Evolutionary conservation across 257 asterid genomes (phyloP), one percentile per base, ranked within the genome.

Genomic region (Ballota nigra): DNA sequence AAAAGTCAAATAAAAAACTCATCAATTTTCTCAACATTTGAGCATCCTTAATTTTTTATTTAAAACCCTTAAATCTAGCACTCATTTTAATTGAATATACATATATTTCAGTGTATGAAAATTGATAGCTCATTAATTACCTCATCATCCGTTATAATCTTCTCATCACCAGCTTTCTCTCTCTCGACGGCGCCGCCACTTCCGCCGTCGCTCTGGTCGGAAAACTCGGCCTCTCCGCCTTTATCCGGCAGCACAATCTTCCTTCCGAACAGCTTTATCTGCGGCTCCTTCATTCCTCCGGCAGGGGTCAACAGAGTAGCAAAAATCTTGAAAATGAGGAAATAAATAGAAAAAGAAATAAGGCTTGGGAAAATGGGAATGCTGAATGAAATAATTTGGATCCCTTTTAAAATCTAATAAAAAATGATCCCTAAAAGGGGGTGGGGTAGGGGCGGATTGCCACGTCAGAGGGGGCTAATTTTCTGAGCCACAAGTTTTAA

Each of bases 401-500:
- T 82, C 75, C 74, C 72, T n/a, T 55, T 55, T 75, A n/a, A 59
- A 77, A 71, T 66, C 74, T 70, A 24, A 69, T 74, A 70, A 73
- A 72, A 82, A 77, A 79, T 16, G 74, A 12, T 9, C n/a, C 45
- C 49, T 15, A 2, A 45, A n/a, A 19, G 55, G 20, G 55, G 20
- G 20, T n/a, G 55, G 55, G 20, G 55, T 26, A 61, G 28, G 61
- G 19, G n/a, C 53, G 86, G 87, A 75, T 68, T 78, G 96, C 85
- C 96, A 87, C 85, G 84, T 85, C 88, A 86, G 12, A 72, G 23
- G 13, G 64, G 68, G 19, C 78, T 67, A 53, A 81, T 74, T 76
- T 85, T 84, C 86, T 81, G 79, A 86, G 84, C 94, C 96, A 89
- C 92, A 87, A 74, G 80, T 83, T 85, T 79, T 76, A 8, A 49